Base-by-base conservation (phyloP, 306 rosid species). In the Mimosa pudica region DNA sequence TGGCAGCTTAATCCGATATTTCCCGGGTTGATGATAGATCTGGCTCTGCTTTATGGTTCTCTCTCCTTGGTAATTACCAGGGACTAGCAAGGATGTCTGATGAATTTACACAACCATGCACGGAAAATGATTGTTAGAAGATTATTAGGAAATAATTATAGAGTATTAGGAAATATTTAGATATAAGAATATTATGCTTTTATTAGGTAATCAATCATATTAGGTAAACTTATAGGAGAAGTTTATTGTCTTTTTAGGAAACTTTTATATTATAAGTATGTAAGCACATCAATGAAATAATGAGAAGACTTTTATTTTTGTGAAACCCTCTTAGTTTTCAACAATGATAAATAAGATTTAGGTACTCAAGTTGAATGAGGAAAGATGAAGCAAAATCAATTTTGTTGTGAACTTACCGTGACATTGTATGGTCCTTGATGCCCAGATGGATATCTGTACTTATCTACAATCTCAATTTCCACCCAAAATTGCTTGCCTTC, bases 1-100 rank as follows among this genome's bases (percentile, higher is more conserved):
- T 2, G 98, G 98, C 78, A 96, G 96, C 86, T 90, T 90, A 67
- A 96, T 87, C 57, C 91, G 87, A 80, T 93, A 76, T 75, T 90
- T 93, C 71, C 98, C 99, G 8, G 97, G 99, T 46, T 74, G 83
- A 60, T 75, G 1, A 82, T 87, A 84, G 44, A 89, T 88, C 82
- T 91, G 82, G 74, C 83, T 96, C 80, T 79, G 88, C 81, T 58
- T 89, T 86, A 96, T 91, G 55, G 83, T 89, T 87, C 99, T 91
- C 82, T 96, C 98, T 32, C 99, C 99, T 82, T 93, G 97, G 88
- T 91, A 96, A 84, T 96, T 96, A 77, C 99, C 99, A 65, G 99
- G 99, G 77, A 93, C 99, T 30, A 93, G 85, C 92, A 96, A 86
- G 71, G 94, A 84, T 49, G 88, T 88, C 99, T 96, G 79, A 79